Conservation (phyloP, 2,329 filamentous ascomycete species). For the Lomentospora prolificans region DNA sequence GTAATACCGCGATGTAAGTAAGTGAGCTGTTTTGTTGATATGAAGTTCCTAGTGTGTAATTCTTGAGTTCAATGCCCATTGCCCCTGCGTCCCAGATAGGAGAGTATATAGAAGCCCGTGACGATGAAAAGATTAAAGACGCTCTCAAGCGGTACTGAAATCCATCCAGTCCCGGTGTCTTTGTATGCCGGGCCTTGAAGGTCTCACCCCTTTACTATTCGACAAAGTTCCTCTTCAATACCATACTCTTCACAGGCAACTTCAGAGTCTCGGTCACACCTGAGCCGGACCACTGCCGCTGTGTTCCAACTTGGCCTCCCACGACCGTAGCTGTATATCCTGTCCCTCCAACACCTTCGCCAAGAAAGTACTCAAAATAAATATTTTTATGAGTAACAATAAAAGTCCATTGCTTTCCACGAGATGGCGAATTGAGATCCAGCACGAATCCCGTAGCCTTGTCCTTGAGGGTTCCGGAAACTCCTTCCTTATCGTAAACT, state of each 20-base stretch:
- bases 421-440: conserved; percentile 4
- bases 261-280: conserved; percentile 4
- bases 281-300: conserved; percentile 4
- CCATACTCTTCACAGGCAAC: conserved; percentile 6
- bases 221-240: conserved; percentile 6
- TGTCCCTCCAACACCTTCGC: conserved; percentile 2
- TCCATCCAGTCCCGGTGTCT: too few species aligned
- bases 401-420: conserved; percentile 6
- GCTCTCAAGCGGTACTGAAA: too few species aligned
- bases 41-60: too few species aligned
- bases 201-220: not conserved
- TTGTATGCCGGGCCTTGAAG: too few species aligned
- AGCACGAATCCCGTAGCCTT: conserved; percentile 5
- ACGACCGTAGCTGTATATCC: conserved; percentile 5
- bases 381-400: conserved; percentile 6
- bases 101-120: too few species aligned
- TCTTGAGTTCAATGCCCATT: too few species aligned
- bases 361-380: conserved; percentile 5
- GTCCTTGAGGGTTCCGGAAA: conserved; percentile 4
- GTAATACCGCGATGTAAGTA: too few species aligned
- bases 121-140: too few species aligned
- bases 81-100: too few species aligned
- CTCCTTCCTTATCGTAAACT: conserved; percentile 3
- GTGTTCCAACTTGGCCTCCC: conserved; percentile 4
- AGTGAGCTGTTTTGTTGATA: too few species aligned